These are phyloP conservation scores for Penicillium daleae DNA, from an alignment of 495 filamentous ascomycete genomes.

Conservation along the genomic window DNA sequence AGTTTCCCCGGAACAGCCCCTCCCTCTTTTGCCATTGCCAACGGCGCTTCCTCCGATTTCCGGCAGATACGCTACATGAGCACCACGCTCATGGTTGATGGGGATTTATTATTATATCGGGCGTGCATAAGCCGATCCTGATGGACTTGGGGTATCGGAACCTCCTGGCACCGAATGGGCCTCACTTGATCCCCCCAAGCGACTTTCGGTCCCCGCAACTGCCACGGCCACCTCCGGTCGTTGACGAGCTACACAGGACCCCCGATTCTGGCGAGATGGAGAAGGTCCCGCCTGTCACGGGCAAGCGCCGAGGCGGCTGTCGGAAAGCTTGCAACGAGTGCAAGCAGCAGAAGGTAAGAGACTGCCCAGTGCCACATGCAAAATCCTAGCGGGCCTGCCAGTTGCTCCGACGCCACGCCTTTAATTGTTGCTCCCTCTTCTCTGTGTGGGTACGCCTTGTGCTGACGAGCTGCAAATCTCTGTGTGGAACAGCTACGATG, in stretches of 20 bases:
- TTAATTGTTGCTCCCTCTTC: not conserved
- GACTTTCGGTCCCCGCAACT: conserved; percentile 50
- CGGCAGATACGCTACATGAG: conserved; percentile 38
- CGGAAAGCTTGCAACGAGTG: conserved; percentile 55
- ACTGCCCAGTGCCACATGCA: conserved; percentile 16
- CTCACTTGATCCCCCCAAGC: conserved; percentile 39
- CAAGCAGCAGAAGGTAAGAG: conserved; percentile 53
- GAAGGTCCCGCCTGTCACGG: conserved; percentile 48
- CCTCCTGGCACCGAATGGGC: conserved; percentile 44
- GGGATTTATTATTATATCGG: conserved; percentile 39
- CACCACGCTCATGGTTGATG: conserved; percentile 30
- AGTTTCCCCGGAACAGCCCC: conserved; percentile 8
- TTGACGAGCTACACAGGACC: conserved; percentile 39
- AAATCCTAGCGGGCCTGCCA: conserved; percentile 4
- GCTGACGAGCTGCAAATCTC: conserved; percentile 2
- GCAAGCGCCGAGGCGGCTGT: conserved; percentile 53
- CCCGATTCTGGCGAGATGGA: conserved; percentile 47
- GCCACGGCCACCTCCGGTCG: conserved; percentile 40
- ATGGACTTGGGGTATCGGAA: conserved; percentile 51
- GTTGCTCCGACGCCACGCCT: not conserved
- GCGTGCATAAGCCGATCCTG: conserved; percentile 38
- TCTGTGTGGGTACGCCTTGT: not conserved
- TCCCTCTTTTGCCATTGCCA: conserved; percentile 12
- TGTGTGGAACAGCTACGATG: conserved; percentile 40
- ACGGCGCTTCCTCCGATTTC: conserved; percentile 49